phyloP scores from a whole-genome alignment of 768 basidiomycete genomes.

The Pholiota conissans region DNA sequence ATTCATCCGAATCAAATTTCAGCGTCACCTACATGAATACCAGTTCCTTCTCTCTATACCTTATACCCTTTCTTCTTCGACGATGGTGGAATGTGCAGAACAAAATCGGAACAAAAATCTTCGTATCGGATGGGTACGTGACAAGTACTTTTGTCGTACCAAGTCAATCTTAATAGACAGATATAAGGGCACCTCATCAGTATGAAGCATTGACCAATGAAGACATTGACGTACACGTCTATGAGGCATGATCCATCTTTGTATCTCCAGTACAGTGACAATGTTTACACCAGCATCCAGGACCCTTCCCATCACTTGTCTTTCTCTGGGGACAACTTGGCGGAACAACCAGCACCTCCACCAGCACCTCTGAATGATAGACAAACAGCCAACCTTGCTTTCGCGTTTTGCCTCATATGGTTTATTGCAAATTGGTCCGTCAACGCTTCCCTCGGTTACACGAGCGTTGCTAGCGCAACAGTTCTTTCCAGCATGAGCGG shows the following conservation, averaged over 20 bases:
- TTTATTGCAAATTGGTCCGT: conserved; percentile 93
- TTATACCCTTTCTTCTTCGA: conserved; percentile 30
- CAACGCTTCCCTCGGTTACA: conserved; percentile 81
- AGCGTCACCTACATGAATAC: conserved; percentile 81
- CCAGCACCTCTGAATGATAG: conserved; percentile 27
- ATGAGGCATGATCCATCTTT: background rate
- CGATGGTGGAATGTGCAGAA: conserved; percentile 18
- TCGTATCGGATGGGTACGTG: conserved; percentile 8
- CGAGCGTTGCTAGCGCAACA: conserved; percentile 93
- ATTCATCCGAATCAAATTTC: background rate
- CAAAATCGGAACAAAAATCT: background rate
- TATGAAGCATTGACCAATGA: conserved; percentile 25
- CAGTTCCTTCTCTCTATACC: conserved; percentile 64
- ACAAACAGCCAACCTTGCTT: conserved; percentile 80
- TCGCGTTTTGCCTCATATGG: conserved; percentile 86
- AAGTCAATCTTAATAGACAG: background rate
- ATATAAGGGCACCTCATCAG: conserved; percentile 13
- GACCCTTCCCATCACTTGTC: background rate
- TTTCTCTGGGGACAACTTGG: background rate
- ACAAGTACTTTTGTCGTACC: too few species aligned
- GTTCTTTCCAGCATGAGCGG: conserved; percentile 89
- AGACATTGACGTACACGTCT: background rate
- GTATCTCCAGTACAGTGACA: background rate
- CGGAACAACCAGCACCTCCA: background rate
- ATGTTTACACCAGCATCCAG: background rate